Evolutionary conservation across 441 rosid genomes (phyloP).

Genomic region (Erodium moschatum): DNA sequence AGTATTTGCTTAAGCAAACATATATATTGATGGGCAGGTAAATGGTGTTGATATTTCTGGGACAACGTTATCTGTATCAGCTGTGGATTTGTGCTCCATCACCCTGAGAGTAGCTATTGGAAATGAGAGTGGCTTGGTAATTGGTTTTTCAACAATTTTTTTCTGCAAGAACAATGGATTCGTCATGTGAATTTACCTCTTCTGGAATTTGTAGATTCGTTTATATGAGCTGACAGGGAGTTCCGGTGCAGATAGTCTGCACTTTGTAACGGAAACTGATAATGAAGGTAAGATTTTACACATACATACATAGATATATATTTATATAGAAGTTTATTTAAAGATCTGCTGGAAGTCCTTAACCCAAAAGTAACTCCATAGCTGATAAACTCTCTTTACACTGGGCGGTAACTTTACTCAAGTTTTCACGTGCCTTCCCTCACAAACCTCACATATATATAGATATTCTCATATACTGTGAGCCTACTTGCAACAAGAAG

Average conservation of each 20-base stretch:
- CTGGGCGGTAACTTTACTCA: too few relatives aligned
- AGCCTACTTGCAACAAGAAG: too few relatives aligned
- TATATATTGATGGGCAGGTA: slow-evolving; percentile 38
- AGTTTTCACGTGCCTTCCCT: too few relatives aligned
- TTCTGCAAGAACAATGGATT: background rate
- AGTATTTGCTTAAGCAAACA: slow-evolving; percentile 19
- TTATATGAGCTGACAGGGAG: slow-evolving; percentile 43
- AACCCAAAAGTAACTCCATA: background rate
- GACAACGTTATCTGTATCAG: slow-evolving; percentile 45
- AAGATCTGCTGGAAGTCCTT: background rate
- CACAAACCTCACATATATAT: too few relatives aligned
- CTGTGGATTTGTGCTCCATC: slow-evolving; percentile 56
- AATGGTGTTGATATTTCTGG: slow-evolving; percentile 30
- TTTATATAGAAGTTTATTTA: background rate
- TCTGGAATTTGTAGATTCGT: slow-evolving; percentile 41
- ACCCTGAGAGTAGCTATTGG: slow-evolving; percentile 62
- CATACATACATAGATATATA: background rate
- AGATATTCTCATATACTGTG: too few relatives aligned
- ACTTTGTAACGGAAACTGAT: slow-evolving; percentile 46
- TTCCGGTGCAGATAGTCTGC: slow-evolving; percentile 39
- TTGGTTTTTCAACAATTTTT: slow-evolving; percentile 21
- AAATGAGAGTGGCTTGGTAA: slow-evolving; percentile 75
- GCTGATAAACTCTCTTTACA: too few relatives aligned
- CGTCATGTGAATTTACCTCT: slow-evolving; percentile 25
- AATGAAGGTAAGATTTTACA: slow-evolving; percentile 45